A percentile compares a stretch with the other conserved stretches of the same genome.
Evolutionary conservation across 148 eudicot species (phyloP).

Genomic region (Arctostaphylos glauca): DNA sequence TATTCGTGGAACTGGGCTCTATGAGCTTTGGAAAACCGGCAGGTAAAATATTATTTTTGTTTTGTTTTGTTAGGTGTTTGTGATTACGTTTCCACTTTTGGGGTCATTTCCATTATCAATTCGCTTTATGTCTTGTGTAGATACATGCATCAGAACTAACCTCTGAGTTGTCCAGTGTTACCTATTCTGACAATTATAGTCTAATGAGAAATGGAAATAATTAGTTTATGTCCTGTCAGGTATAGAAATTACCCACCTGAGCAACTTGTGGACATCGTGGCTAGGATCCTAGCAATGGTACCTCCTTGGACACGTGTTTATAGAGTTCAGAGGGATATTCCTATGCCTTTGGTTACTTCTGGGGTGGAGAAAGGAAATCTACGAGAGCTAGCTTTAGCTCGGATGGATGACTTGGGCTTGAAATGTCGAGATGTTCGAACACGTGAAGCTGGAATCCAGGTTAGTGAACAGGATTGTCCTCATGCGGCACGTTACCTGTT

Average conservation of each 20-base stretch:
- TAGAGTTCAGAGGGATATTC: constrained; percentile 98
- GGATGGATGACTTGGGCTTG: constrained; percentile 96
- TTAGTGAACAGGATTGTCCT: constrained; percentile 18
- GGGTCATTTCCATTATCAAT: constrained; percentile 7
- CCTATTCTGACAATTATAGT: neutral
- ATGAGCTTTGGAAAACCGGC: constrained; percentile 99
- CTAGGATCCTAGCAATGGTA: constrained; percentile 89
- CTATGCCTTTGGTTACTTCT: constrained; percentile 98
- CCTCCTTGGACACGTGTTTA: constrained; percentile 99
- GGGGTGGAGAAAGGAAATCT: constrained; percentile 99
- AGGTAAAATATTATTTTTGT: constrained; percentile 45
- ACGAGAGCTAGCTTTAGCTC: constrained; percentile 93
- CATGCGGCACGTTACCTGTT: neutral
- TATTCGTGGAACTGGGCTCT: constrained; percentile 99
- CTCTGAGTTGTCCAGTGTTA: neutral
- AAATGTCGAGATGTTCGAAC: constrained; percentile 98
- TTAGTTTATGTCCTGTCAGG: constrained; percentile 40
- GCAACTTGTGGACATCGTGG: constrained; percentile 97
- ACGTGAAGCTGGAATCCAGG: constrained; percentile 99
- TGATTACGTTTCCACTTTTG: neutral
- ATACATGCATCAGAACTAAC: neutral
- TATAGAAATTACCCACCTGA: constrained; percentile 99
- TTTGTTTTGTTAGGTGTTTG: neutral
- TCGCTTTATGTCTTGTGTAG: neutral
- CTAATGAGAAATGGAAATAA: neutral